Evolutionary conservation across 2,329 filamentous ascomycete species (phyloP).

Genomic region (Stachybotrys chlorohalonatus): DNA sequence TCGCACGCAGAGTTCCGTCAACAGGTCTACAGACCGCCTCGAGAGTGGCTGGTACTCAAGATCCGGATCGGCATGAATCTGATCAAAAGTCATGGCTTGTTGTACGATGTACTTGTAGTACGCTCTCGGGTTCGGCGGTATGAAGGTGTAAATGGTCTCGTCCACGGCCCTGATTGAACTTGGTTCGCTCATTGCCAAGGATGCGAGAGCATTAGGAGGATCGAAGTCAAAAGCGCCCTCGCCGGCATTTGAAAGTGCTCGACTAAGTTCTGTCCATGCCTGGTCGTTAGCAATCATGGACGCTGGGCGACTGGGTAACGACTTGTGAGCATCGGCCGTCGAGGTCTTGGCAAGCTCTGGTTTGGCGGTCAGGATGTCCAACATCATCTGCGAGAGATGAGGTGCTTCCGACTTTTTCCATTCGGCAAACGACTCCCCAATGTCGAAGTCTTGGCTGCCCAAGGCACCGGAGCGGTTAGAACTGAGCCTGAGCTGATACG

Average conservation of each 20-base stretch:
- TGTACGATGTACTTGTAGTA: conserved; percentile 78
- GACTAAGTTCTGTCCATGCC: conserved; percentile 42
- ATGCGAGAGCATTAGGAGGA: conserved; percentile 57
- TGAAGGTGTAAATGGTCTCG: conserved; percentile 73
- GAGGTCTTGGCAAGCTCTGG: conserved; percentile 77
- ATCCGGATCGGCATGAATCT: conserved; percentile 43
- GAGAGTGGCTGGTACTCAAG: conserved; percentile 51
- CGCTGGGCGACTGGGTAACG: conserved; percentile 41
- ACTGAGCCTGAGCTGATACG: conserved; percentile 83
- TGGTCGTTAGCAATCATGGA: conserved; percentile 39
- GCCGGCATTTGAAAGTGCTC: conserved; percentile 38
- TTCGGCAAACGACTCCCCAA: conserved; percentile 75
- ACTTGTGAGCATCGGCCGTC: conserved; percentile 46
- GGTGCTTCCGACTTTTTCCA: conserved; percentile 90
- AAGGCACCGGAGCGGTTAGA: conserved; percentile 70
- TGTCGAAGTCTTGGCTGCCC: conserved; percentile 77
- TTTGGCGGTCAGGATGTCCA: conserved; percentile 78
- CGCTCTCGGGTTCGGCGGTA: conserved; percentile 72
- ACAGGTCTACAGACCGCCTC: conserved; percentile 68
- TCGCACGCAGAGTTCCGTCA: conserved; percentile 75
- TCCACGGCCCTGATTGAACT: conserved; percentile 45
- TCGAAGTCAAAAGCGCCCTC: conserved; percentile 43
- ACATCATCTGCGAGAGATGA: conserved; percentile 86
- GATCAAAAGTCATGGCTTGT: conserved; percentile 61
- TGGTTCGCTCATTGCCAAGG: conserved; percentile 52